Evolutionary conservation across 2,329 filamentous ascomycete genomes (phyloP).

Genomic region (Blastomyces emzantsi): DNA sequence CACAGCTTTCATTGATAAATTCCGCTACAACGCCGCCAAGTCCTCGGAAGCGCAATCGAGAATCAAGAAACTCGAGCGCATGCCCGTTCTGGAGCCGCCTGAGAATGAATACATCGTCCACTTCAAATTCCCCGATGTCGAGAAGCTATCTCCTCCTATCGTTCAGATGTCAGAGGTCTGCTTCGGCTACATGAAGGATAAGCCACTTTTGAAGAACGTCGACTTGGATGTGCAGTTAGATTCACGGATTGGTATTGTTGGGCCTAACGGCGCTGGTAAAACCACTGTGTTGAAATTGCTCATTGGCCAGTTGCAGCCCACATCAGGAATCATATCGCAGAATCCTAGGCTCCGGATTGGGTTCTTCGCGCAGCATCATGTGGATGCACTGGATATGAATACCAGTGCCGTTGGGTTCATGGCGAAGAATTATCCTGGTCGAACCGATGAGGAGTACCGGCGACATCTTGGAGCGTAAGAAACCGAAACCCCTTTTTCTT

Average conservation of each 20-base stretch:
- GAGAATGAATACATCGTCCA: conserved; percentile 93
- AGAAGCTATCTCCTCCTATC: conserved; percentile 94
- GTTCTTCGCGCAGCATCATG: conserved; percentile 98
- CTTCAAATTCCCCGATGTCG: conserved; percentile 95
- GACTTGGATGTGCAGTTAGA: conserved; percentile 96
- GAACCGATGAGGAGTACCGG: conserved; percentile 92
- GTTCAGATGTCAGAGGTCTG: conserved; percentile 92
- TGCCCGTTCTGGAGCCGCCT: conserved; percentile 83
- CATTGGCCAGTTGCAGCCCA: conserved; percentile 71
- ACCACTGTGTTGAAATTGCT: conserved; percentile 98
- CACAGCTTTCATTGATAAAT: conserved; percentile 92
- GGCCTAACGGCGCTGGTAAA: conserved; percentile 97
- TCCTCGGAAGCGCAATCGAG: conserved; percentile 96
- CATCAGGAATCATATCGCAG: conserved; percentile 73
- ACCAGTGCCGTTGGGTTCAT: conserved; percentile 91
- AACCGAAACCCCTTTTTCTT: neutral
- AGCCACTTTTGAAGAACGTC: conserved; percentile 70
- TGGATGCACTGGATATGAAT: conserved; percentile 87
- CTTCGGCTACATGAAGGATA: conserved; percentile 79
- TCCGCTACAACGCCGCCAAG: conserved; percentile 97
- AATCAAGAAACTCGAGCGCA: conserved; percentile 98
- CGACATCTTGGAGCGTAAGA: conserved; percentile 85
- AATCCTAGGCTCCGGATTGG: conserved; percentile 83
- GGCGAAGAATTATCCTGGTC: conserved; percentile 82
- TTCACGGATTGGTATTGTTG: conserved; percentile 97